Percentiles rank a stretch among this genome's conserved stretches.
Evolutionary conservation across 768 basidiomycete genomes (phyloP).

Genomic region (Lactarius sanguifluus): DNA sequence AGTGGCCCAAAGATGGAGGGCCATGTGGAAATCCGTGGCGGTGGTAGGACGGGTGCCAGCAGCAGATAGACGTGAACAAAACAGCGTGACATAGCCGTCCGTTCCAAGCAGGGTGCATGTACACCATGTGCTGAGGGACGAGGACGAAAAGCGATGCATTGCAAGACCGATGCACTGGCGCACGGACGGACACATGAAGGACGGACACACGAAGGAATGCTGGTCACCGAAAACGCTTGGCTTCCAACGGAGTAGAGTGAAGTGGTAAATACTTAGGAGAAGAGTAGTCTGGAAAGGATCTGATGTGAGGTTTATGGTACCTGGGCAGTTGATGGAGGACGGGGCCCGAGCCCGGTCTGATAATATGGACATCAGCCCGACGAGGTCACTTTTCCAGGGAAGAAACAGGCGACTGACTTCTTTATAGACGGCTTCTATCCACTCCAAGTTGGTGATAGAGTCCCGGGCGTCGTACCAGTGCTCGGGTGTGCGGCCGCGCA

Average conservation of each 20-base stretch:
- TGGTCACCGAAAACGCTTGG: no score
- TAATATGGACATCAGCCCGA: background rate
- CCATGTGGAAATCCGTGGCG: conserved; percentile 15
- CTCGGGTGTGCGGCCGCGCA: conserved; percentile 43
- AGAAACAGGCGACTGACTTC: conserved; percentile 14
- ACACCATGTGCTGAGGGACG: no score
- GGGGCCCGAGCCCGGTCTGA: conserved; percentile 18
- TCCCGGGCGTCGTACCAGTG: conserved; percentile 40
- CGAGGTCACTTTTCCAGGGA: background rate
- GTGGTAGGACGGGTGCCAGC: conserved; percentile 13
- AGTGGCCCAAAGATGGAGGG: conserved; percentile 21
- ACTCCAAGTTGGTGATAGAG: conserved; percentile 24
- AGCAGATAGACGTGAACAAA: conserved; percentile 16
- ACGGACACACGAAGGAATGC: no score
- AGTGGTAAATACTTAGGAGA: no score
- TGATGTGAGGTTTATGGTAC: background rate
- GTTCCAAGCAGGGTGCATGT: no score
- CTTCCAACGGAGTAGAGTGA: no score
- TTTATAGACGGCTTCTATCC: conserved; percentile 27
- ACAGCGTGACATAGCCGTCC: conserved; percentile 1
- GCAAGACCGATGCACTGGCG: no score
- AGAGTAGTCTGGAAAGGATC: no score
- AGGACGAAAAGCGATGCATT: no score
- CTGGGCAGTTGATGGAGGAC: conserved; percentile 19
- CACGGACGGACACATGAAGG: no score